Evolutionary conservation across 2,329 filamentous ascomycete species (phyloP).

Genomic region (Didymosphaeria variabile): DNA sequence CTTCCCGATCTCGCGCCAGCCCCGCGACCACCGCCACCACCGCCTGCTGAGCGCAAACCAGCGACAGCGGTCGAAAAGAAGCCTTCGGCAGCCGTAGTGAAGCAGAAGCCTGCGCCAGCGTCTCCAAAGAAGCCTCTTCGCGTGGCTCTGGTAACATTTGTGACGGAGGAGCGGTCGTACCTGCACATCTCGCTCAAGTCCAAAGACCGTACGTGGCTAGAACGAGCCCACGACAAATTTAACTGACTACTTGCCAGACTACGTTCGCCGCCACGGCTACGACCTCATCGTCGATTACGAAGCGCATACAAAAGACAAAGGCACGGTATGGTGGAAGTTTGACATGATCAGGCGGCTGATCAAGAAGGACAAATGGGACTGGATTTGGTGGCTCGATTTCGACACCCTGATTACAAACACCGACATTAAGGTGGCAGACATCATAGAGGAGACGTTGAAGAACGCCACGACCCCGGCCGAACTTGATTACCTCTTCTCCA

Average conservation of each 20-base stretch:
- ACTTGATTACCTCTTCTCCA: slow-evolving; percentile 50
- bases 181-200: slow-evolving; percentile 48
- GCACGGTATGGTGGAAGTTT: slow-evolving; percentile 50
- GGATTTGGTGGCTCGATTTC: slow-evolving; percentile 56
- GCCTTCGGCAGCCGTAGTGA: neutral
- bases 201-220: slow-evolving; percentile 44
- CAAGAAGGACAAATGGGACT: slow-evolving; percentile 47
- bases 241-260: slow-evolving; percentile 37
- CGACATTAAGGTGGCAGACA: slow-evolving; percentile 43
- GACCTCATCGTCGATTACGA: slow-evolving; percentile 53
- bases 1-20: slow-evolving; percentile 22
- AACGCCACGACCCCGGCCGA: slow-evolving; percentile 41
- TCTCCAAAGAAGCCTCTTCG: slow-evolving; percentile 29
- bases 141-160: slow-evolving; percentile 49
- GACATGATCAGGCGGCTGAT: slow-evolving; percentile 50
- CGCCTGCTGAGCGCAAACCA: slow-evolving; percentile 5
- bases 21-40: neutral
- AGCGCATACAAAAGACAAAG: slow-evolving; percentile 36
- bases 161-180: slow-evolving; percentile 49
- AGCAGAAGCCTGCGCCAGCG: neutral
- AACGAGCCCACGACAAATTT: neutral
- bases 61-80: neutral
- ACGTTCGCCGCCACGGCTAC: slow-evolving; percentile 51
- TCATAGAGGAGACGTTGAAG: slow-evolving; percentile 46
- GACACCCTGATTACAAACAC: slow-evolving; percentile 54